phyloP scores from a whole-genome alignment of 179 eudicot species.

The Silene coronaria region DNA sequence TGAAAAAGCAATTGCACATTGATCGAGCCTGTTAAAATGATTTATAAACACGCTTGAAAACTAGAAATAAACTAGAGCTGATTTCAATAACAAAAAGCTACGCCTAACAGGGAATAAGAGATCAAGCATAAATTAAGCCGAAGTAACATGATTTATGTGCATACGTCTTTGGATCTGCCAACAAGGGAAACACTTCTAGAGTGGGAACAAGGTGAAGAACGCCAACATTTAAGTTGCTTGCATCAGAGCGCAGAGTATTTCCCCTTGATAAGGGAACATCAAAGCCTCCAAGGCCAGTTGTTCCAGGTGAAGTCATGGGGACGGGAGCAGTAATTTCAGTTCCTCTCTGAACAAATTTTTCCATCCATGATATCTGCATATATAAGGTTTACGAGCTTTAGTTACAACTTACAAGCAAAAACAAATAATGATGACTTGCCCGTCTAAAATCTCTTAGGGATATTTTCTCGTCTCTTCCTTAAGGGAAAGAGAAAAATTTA shows the following conservation, averaged over 20 bases:
- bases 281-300: slow-evolving; percentile 98
- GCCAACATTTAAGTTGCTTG: slow-evolving; percentile 88
- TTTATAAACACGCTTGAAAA: slow-evolving; percentile 3
- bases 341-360: slow-evolving; percentile 89
- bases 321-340: slow-evolving; percentile 91
- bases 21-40: slow-evolving; percentile 11
- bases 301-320: slow-evolving; percentile 70
- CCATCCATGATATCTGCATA: slow-evolving; percentile 99
- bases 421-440: background rate
- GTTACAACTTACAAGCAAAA: slow-evolving; percentile 24
- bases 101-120: background rate
- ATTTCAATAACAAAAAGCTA: background rate
- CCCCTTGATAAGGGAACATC: slow-evolving; percentile 93
- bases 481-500: background rate
- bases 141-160: slow-evolving; percentile 23
- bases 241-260: slow-evolving; percentile 78
- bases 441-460: background rate
- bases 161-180: slow-evolving; percentile 78
- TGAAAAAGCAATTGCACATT: slow-evolving; percentile 4
- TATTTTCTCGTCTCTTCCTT: background rate
- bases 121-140: slow-evolving; percentile 1
- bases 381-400: slow-evolving; percentile 2
- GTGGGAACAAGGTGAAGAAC: slow-evolving; percentile 96
- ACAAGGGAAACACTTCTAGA: slow-evolving; percentile 81
- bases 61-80: background rate